A percentile compares a stretch with the other conserved stretches of the same genome.
These are phyloP conservation scores for Paramyrothecium sp. DNA, from an alignment of 2,329 filamentous ascomycete species.

Conservation along the genomic window DNA sequence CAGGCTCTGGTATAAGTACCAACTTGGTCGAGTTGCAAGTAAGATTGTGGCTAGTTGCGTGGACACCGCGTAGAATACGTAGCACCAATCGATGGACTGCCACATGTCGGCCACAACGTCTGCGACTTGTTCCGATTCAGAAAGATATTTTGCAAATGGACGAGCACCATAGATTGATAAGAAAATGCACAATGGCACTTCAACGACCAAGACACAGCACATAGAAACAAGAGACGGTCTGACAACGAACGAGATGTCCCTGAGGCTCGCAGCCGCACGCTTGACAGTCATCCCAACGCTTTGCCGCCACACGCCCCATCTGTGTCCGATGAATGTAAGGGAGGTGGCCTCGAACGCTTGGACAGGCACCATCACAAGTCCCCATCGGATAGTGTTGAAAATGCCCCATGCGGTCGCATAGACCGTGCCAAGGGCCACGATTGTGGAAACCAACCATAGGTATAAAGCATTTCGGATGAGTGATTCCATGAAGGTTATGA, in stretches of 20 bases:
- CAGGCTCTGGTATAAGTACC: slow-evolving; percentile 68
- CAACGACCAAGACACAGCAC: slow-evolving; percentile 51
- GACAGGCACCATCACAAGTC: slow-evolving; percentile 71
- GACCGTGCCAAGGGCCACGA: slow-evolving; percentile 59
- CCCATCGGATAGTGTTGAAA: slow-evolving; percentile 74
- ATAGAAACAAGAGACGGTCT: slow-evolving; percentile 54
- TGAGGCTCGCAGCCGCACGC: slow-evolving; percentile 11
- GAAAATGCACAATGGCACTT: slow-evolving; percentile 62
- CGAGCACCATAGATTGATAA: slow-evolving; percentile 58
- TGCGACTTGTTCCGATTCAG: slow-evolving; percentile 54
- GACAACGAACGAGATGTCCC: slow-evolving; percentile 34
- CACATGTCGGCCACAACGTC: slow-evolving; percentile 66
- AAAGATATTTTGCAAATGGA: slow-evolving; percentile 63
- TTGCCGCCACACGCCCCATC: slow-evolving; percentile 55
- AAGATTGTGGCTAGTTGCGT: slow-evolving; percentile 65
- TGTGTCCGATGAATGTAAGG: slow-evolving; percentile 64
- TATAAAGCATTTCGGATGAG: slow-evolving; percentile 68
- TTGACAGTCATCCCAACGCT: slow-evolving; percentile 18
- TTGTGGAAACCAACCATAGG: slow-evolving; percentile 65
- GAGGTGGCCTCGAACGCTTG: slow-evolving; percentile 65
- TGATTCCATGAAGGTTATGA: slow-evolving; percentile 62
- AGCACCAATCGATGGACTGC: slow-evolving; percentile 61
- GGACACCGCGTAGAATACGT: slow-evolving; percentile 66
- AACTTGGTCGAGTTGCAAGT: slow-evolving; percentile 60
- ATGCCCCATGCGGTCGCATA: slow-evolving; percentile 74